Evolutionary conservation across 2,329 filamentous ascomycete genomes (phyloP), one percentile per base, ranked within the genome.

Genomic region (Pseudogymnoascus destructans): DNA sequence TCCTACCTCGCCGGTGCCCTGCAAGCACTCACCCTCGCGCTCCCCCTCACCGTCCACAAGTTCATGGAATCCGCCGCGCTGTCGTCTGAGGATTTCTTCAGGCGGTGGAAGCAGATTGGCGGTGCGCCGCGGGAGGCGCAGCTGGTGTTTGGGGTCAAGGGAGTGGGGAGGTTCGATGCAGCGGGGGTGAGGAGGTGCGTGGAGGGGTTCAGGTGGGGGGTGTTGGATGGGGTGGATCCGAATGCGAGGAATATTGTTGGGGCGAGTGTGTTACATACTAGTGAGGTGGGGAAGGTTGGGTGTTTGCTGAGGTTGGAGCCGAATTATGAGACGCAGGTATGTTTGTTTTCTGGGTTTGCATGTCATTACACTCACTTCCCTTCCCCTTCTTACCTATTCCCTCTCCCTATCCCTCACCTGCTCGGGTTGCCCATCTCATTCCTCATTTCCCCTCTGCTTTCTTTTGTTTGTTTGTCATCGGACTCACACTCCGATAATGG

Each of bases 31-130:
- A 98, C 93, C 0, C 75, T 98, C 38, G 92, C 95, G 70, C 78
- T 98, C 3, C 93, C 93, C 0, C 81, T 98, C 3, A 77, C 88
- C 0, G 81, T 92, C 58, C 92, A 97, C 73, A 95, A 96, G 70
- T 98, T 95, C 69, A 96, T 97, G 90, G 91, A 96, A 62, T 82
- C 88, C 0, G 91, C 93, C 0, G 86, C 93, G 59, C 76, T 98
- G 36, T 81, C 81, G 5, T 83, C 86, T 0, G 93, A 98, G 57
- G 93, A 98, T 69, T 98, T 97, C 73, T 98, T 98, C 80, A 96
- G 95, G 77, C 80, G 95, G 57, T 98, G 93, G 93, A 95, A 95
- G 77, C 93, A 98, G 73, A 97, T 98, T 66, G 93, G 93, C 10
- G 89, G 87, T 4, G 82, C 82, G 1, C 85, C 91, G 1, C 81